These are phyloP conservation scores for Exophiala spinifera DNA, from an alignment of 2,329 filamentous ascomycete genomes.

Conservation along the genomic window DNA sequence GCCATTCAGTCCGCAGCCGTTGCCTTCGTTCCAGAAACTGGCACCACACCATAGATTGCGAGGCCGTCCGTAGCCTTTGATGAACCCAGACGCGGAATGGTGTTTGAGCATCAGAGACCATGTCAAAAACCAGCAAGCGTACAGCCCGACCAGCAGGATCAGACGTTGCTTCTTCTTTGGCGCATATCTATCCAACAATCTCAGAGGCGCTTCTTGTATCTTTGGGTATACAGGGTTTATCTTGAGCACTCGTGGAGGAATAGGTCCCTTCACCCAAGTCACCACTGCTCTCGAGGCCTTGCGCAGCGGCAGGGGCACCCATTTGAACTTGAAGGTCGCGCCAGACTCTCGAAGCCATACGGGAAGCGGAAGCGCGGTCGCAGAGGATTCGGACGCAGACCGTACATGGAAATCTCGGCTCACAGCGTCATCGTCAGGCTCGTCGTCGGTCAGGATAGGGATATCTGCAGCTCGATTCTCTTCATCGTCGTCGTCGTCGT, in stretches of 20 bases:
- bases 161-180: conserved; percentile 48
- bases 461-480: conserved; percentile 24
- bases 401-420: conserved; percentile 34
- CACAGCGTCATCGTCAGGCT: conserved; percentile 35
- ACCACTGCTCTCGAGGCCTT: conserved; percentile 43
- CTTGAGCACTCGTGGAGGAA: conserved; percentile 45
- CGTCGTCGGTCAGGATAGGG: conserved; percentile 37
- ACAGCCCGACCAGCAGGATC: conserved; percentile 41
- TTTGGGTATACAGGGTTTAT: conserved; percentile 47
- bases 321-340: conserved; percentile 46
- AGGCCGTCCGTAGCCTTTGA: conserved; percentile 48
- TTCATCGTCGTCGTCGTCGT: conserved; percentile 29
- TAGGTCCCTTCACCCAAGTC: conserved; percentile 48
- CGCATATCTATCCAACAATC: conserved; percentile 42
- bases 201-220: conserved; percentile 46
- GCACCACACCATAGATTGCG: conserved; percentile 45
- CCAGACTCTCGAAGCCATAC: conserved; percentile 49
- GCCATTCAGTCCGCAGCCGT: conserved; percentile 53
- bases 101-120: conserved; percentile 46
- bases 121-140: conserved; percentile 47
- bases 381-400: conserved; percentile 24
- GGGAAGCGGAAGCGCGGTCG: conserved; percentile 34
- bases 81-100: conserved; percentile 46
- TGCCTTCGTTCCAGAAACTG: conserved; percentile 45
- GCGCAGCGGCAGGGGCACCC: conserved; percentile 46